Evolutionary conservation across 148 eudicot genomes (phyloP).

Genomic region (Rhododendron ovatum): DNA sequence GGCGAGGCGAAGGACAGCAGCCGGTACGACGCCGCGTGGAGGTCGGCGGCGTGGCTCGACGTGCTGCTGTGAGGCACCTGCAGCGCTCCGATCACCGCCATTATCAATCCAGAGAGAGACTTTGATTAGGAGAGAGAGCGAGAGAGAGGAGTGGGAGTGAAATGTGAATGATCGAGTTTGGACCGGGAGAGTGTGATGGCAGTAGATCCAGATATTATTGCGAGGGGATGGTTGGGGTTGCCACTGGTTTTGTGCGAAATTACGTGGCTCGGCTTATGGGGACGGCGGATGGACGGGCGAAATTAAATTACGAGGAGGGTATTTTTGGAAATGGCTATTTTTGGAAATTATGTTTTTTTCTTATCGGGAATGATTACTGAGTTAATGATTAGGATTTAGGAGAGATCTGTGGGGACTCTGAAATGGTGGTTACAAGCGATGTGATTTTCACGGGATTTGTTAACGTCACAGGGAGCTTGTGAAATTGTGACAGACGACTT

Average conservation of each 20-base stretch:
- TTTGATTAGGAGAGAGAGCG: neutral
- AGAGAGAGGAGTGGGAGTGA: constrained; percentile 5
- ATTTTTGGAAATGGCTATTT: neutral
- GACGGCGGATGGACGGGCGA: no score
- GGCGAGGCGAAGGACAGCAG: constrained; percentile 46
- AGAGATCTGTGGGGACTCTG: neutral
- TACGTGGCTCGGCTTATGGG: neutral
- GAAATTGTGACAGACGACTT: no score
- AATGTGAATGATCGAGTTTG: neutral
- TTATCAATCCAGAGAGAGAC: constrained; percentile 3
- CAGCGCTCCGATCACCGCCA: constrained; percentile 46
- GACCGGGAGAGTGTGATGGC: neutral
- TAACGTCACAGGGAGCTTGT: no score
- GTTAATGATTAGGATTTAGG: no score
- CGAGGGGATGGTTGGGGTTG: neutral
- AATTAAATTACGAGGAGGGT: neutral
- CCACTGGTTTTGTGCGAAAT: neutral
- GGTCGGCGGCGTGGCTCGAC: constrained; percentile 4
- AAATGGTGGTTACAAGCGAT: no score
- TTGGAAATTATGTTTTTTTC: no score
- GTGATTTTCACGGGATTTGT: no score
- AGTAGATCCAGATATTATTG: constrained; percentile 1
- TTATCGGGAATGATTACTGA: no score
- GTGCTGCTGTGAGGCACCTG: constrained; percentile 10
- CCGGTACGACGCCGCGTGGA: constrained; percentile 2